Conservation (phyloP, 768 basidiomycete genomes). For the Suillus placidus region DNA sequence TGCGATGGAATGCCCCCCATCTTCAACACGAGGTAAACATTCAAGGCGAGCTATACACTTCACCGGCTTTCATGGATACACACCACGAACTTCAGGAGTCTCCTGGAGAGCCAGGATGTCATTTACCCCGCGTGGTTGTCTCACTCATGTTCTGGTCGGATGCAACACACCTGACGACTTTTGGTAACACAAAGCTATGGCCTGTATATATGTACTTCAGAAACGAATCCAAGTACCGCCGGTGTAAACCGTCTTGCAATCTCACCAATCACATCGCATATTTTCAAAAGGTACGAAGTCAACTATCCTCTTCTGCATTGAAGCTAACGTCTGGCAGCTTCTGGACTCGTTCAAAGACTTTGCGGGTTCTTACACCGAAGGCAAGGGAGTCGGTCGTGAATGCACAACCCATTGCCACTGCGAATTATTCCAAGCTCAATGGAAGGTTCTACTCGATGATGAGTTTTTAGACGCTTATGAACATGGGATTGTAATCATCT, state of each 20-base stretch:
- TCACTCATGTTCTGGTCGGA: constrained; percentile 32
- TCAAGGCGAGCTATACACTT: constrained; percentile 19
- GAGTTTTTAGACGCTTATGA: constrained; percentile 18
- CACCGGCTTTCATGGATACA: constrained; percentile 13
- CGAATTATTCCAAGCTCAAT: constrained; percentile 19
- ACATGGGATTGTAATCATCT: constrained; percentile 21
- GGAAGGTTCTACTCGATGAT: constrained; percentile 16
- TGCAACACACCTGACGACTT: constrained; percentile 24
- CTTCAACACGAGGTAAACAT: constrained; percentile 16
- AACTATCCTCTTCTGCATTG: too few species aligned
- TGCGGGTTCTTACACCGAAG: not conserved
- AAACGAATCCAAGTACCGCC: constrained; percentile 25
- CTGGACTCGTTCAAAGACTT: constrained; percentile 16
- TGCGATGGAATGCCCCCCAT: constrained; percentile 28
- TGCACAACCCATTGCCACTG: constrained; percentile 18
- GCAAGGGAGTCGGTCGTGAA: constrained; percentile 1
- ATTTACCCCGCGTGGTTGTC: constrained; percentile 15
- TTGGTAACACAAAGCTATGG: constrained; percentile 21
- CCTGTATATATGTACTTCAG: constrained; percentile 24
- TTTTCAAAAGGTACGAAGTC: constrained; percentile 11
- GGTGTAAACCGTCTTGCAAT: constrained; percentile 17
- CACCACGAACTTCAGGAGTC: constrained; percentile 16
- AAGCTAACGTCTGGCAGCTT: too few species aligned
- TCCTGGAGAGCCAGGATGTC: constrained; percentile 17
- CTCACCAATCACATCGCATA: constrained; percentile 14